Conservation (phyloP, 805 yeast species). For the Candida chauliodis region DNA sequence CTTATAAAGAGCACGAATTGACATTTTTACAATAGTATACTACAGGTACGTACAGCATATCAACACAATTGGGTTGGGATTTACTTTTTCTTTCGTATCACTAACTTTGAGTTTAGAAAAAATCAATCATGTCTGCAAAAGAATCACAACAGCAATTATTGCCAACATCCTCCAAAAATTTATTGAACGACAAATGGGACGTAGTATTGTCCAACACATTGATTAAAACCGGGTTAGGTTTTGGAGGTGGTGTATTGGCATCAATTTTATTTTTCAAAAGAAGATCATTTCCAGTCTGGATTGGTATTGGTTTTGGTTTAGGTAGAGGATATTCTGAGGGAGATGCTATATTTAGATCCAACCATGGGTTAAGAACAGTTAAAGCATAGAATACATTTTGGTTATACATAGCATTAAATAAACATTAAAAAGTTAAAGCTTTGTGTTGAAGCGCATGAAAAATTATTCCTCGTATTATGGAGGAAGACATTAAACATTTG, state of each 20-base stretch:
- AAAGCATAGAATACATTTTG: conserved; percentile 39
- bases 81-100: too few relatives aligned
- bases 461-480: conserved; percentile 7
- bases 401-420: neutral
- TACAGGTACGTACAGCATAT: too few relatives aligned
- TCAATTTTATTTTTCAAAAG: conserved; percentile 88
- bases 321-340: conserved; percentile 99
- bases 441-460: neutral
- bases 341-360: conserved; percentile 88
- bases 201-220: conserved; percentile 90
- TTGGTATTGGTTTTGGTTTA: conserved; percentile 94
- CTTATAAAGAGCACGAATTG: neutral
- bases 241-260: conserved; percentile 93
- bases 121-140: conserved; percentile 5
- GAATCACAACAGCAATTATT: conserved; percentile 10
- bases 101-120: too few relatives aligned
- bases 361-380: conserved; percentile 71
- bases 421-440: conserved; percentile 1
- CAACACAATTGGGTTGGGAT: too few relatives aligned
- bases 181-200: conserved; percentile 83
- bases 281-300: conserved; percentile 96
- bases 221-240: conserved; percentile 93
- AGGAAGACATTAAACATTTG: conserved; percentile 11
- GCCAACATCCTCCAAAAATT: conserved; percentile 50
- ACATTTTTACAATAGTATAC: neutral